These are phyloP conservation scores for Metschnikowia continentalis DNA, from an alignment of 805 yeast species.

Conservation along the genomic window DNA sequence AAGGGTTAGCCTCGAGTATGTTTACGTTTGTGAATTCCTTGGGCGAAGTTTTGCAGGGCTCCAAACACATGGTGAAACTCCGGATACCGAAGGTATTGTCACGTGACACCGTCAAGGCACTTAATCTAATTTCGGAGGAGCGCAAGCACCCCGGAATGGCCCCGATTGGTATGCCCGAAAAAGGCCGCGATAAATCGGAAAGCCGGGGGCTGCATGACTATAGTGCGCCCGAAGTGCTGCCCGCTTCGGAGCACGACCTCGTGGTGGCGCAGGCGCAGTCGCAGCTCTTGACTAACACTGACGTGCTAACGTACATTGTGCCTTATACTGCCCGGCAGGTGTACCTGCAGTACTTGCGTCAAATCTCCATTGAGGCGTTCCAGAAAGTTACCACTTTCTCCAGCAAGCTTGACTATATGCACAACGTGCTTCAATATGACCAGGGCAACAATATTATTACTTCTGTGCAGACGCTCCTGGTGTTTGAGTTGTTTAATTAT, in stretches of 20 bases:
- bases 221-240: background rate
- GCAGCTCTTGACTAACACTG: slow-evolving; percentile 25
- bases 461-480: slow-evolving; percentile 30
- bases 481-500: slow-evolving; percentile 29
- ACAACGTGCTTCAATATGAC: slow-evolving; percentile 42
- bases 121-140: slow-evolving; percentile 26
- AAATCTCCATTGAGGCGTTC: slow-evolving; percentile 40
- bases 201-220: background rate
- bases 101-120: slow-evolving; percentile 30
- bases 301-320: slow-evolving; percentile 34
- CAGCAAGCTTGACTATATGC: slow-evolving; percentile 43
- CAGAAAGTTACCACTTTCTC: slow-evolving; percentile 34
- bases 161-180: slow-evolving; percentile 37
- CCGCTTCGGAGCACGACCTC: background rate
- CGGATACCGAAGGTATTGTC: slow-evolving; percentile 56
- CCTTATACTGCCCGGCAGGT: slow-evolving; percentile 33
- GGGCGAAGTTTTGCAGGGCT: slow-evolving; percentile 51
- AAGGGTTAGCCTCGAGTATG: slow-evolving; percentile 44
- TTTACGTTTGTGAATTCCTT: slow-evolving; percentile 53
- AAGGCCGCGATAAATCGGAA: slow-evolving; percentile 2
- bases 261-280: background rate
- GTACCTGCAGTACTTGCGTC: slow-evolving; percentile 18
- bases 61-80: slow-evolving; percentile 41
- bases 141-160: slow-evolving; percentile 28
- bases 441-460: slow-evolving; percentile 27